Conservation (phyloP, 1,284 basidiomycete genomes). For the Athelia psychrophila region DNA sequence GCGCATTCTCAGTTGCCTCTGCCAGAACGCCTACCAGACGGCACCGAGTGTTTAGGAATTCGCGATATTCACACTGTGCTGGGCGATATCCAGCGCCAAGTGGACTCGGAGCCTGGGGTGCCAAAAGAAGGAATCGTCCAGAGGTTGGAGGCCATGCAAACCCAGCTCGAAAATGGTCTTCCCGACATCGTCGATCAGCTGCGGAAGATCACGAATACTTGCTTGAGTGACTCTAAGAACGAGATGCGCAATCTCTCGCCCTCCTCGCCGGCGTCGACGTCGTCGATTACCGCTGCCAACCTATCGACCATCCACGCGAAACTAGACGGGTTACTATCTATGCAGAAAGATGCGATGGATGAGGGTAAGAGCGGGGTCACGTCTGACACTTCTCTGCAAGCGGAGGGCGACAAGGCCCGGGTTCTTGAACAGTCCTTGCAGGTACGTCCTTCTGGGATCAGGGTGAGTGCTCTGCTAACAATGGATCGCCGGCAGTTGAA, state of each 20-base stretch:
- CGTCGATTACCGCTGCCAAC: background rate
- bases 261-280: background rate
- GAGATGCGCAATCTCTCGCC: background rate
- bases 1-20: background rate
- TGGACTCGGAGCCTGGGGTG: conserved; percentile 11
- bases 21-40: background rate
- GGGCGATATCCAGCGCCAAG: conserved; percentile 17
- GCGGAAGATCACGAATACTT: conserved; percentile 2
- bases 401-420: background rate
- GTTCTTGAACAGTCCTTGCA: conserved; percentile 16
- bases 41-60: conserved; percentile 1
- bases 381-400: background rate
- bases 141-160: conserved; percentile 22
- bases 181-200: conserved; percentile 23
- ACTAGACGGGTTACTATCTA: background rate
- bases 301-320: background rate
- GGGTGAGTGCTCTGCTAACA: background rate
- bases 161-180: conserved; percentile 12
- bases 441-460: conserved; percentile 9
- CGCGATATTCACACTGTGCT: conserved; percentile 17
- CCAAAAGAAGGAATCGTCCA: conserved; percentile 17
- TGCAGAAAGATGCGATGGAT: background rate
- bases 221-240: background rate
- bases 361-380: background rate
- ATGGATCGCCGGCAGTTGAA: conserved; percentile 29